Percentiles rank a stretch among this genome's conserved stretches.
These are phyloP conservation scores for Sarocladium strictum DNA, from an alignment of 2,329 filamentous ascomycete genomes.

Conservation along the genomic window DNA sequence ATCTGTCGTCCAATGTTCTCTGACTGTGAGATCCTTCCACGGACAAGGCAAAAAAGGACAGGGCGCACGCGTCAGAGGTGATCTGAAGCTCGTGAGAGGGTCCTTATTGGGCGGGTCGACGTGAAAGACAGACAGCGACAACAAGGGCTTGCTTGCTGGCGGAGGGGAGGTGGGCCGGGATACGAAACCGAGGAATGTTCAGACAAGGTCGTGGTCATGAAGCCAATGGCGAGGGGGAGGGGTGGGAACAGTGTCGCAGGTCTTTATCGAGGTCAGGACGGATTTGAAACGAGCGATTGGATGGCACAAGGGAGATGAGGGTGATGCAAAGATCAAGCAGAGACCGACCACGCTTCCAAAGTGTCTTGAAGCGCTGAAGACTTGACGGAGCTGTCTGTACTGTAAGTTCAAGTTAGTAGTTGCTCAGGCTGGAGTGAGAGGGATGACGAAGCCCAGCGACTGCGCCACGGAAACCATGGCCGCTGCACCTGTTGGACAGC, in stretches of 20 bases:
- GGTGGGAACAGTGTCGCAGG: background rate
- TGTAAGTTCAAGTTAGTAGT: background rate
- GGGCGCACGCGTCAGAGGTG: background rate
- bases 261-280: background rate
- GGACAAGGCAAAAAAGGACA: constrained; percentile 1
- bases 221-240: background rate
- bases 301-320: background rate
- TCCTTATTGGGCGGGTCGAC: background rate
- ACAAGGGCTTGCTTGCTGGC: background rate
- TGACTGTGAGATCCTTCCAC: too few relatives aligned
- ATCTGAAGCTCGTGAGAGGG: background rate
- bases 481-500: too few relatives aligned
- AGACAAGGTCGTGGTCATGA: background rate
- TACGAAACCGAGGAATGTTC: background rate
- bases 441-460: background rate
- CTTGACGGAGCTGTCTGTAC: background rate
- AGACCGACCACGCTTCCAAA: background rate
- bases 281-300: background rate
- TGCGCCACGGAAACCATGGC: background rate
- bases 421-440: background rate
- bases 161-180: background rate
- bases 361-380: constrained; percentile 1
- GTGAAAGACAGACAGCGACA: background rate
- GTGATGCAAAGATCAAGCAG: background rate
- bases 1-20: constrained; percentile 3